Evolutionary conservation across 345 rosid genomes (phyloP).

Genomic region (Luvunga scandens): DNA sequence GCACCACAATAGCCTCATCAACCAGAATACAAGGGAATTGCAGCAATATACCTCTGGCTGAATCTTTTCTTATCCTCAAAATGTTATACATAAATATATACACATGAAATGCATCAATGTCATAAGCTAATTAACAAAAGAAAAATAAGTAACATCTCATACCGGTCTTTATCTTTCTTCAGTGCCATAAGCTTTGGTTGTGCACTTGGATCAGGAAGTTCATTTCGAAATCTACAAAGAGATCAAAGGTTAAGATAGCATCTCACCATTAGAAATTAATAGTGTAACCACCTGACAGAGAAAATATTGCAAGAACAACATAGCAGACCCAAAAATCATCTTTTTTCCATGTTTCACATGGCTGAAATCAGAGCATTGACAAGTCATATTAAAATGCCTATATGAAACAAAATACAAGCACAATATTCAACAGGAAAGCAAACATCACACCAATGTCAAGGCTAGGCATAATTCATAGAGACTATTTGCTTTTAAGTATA

Average conservation of each 20-base stretch:
- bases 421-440: not conserved
- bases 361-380: not conserved
- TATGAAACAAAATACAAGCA: not conserved
- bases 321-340: not conserved
- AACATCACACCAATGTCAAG: not conserved
- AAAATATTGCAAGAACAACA: slow-evolving; percentile 6
- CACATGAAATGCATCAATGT: not conserved
- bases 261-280: slow-evolving; percentile 8
- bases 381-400: not conserved
- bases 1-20: not conserved
- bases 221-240: slow-evolving; percentile 79
- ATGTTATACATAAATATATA: not conserved
- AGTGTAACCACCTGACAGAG: not conserved
- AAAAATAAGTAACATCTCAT: slow-evolving; percentile 24
- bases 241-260: slow-evolving; percentile 8
- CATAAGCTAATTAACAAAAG: slow-evolving; percentile 1
- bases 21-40: not conserved
- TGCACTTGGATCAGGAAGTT: slow-evolving; percentile 95
- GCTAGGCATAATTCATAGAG: not conserved
- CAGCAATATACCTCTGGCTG: not conserved
- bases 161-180: slow-evolving; percentile 88
- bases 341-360: not conserved
- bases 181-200: slow-evolving; percentile 83
- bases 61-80: not conserved
- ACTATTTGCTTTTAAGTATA: not conserved